Evolutionary conservation across 2,329 filamentous ascomycete species (phyloP).

Genomic region (Arthrobotrys pseudoclavata): DNA sequence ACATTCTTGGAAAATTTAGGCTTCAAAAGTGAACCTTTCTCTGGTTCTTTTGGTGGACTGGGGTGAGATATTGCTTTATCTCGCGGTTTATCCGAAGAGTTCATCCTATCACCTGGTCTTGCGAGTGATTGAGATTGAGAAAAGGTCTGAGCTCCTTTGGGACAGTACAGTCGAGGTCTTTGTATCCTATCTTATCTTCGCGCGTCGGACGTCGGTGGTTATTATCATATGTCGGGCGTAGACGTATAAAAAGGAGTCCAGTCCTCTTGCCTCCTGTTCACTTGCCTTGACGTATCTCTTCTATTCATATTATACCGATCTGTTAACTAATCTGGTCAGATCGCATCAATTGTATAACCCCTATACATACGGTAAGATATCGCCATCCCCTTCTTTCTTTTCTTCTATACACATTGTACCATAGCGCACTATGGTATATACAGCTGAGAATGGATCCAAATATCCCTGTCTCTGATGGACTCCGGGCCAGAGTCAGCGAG

Average conservation of each 20-base stretch:
- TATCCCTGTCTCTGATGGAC: too few relatives aligned
- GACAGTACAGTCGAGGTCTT: constrained; percentile 52
- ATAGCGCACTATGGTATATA: too few relatives aligned
- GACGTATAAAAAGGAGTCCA: constrained; percentile 10
- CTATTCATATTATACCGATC: neutral
- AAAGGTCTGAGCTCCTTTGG: constrained; percentile 37
- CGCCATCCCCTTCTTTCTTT: neutral
- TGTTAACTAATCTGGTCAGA: too few relatives aligned
- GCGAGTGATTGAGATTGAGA: neutral
- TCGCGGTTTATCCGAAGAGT: constrained; percentile 60
- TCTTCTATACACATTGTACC: too few relatives aligned
- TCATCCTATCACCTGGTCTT: constrained; percentile 48
- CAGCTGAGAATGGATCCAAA: too few relatives aligned
- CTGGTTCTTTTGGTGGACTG: neutral
- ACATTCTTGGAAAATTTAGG: constrained; percentile 3
- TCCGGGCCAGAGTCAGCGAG: too few relatives aligned
- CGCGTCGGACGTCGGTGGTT: neutral
- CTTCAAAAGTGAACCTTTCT: neutral
- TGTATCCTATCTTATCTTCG: constrained; percentile 1
- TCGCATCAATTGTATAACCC: neutral
- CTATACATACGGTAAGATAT: neutral
- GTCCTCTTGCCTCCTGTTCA: neutral
- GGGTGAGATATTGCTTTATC: constrained; percentile 43
- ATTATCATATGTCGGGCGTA: neutral
- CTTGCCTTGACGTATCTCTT: neutral